Base-by-base conservation (phyloP, 768 basidiomycete genomes). In the Suillus fuscotomentosus region DNA sequence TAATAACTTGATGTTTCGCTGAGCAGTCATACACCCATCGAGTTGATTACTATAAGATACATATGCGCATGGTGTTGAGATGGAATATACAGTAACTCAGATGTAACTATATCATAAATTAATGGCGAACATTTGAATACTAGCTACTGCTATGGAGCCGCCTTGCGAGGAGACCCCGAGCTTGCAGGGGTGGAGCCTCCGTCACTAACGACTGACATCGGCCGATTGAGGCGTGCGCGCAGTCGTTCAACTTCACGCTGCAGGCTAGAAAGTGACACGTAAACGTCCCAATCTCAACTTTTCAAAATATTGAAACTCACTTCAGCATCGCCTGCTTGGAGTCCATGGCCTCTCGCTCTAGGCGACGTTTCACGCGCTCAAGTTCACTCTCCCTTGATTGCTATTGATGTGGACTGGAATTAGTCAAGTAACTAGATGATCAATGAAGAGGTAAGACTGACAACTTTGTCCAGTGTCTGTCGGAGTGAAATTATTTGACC, bases 281-380 rank as follows among this genome's bases (percentile, higher is more conserved):
- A 59, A 42, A 59, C 3, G 42, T 27, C 11, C 27, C 17, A 20
- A 9, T 6, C 5, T 24, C 11, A 54, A 54, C 11, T n/a, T 20
- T 10, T 59, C 39, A 59, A 42, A 11, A 59, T 15, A 38, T 24
- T 24, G 17, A 38, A 27, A 74, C 88, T 60, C 69, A 92, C 91
- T 82, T 85, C 17, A 92, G 79, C 48, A 86, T 82, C 65, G 84
- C 85, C 73, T 91, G 89, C 73, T 86, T 90, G 70, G 84, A 86
- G 67, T 94, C 91, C 6, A 78, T 84, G 38, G 88, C 89, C 68
- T 94, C 91, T 45, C 90, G 83, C 69, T 92, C 92, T 43, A 88
- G 89, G 50, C 90, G 83, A 39, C 91, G 86, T 74, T 92, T 92
- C 27, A 83, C 85, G 13, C 89, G 81, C 68, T 88, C 86, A 3